A percentile compares a stretch with the other conserved stretches of the same genome.
These are phyloP conservation scores for Physaria fendleri DNA, from an alignment of 345 rosid genomes.

Conservation along the genomic window DNA sequence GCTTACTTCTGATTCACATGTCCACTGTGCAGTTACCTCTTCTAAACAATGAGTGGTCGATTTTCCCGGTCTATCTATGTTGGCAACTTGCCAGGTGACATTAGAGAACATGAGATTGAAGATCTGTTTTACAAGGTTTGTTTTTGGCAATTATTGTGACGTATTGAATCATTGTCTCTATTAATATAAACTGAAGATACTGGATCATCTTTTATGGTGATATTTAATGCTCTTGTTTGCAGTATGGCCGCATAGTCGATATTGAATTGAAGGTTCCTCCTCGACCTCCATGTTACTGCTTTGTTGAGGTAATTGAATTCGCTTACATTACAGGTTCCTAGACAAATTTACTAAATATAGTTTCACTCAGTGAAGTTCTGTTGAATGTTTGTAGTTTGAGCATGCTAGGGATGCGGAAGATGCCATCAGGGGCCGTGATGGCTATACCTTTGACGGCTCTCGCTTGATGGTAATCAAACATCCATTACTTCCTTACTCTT, in stretches of 20 bases:
- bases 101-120: constrained; percentile 81
- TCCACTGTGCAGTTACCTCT: constrained; percentile 27
- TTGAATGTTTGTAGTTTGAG: constrained; percentile 42
- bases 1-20: not conserved
- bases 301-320: constrained; percentile 65
- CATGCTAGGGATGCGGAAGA: constrained; percentile 65
- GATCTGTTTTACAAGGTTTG: constrained; percentile 93
- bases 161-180: not conserved
- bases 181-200: not conserved
- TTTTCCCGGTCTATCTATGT: constrained; percentile 96
- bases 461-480: constrained; percentile 48
- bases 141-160: too few relatives aligned
- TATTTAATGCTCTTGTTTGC: constrained; percentile 8
- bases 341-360: not conserved
- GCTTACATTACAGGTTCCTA: not conserved
- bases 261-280: constrained; percentile 93
- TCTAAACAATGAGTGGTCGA: constrained; percentile 77
- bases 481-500: not conserved
- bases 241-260: constrained; percentile 90
- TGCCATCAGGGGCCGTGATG: constrained; percentile 82
- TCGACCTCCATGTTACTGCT: constrained; percentile 92
- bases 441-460: constrained; percentile 71
- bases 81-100: constrained; percentile 91
- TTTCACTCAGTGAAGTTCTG: constrained; percentile 2
- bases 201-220: not conserved